A percentile compares a stretch with the other conserved stretches of the same genome.
Conservation (phyloP, 176 grass and related monocot genomes). For the Oropetium thomaeum region DNA sequence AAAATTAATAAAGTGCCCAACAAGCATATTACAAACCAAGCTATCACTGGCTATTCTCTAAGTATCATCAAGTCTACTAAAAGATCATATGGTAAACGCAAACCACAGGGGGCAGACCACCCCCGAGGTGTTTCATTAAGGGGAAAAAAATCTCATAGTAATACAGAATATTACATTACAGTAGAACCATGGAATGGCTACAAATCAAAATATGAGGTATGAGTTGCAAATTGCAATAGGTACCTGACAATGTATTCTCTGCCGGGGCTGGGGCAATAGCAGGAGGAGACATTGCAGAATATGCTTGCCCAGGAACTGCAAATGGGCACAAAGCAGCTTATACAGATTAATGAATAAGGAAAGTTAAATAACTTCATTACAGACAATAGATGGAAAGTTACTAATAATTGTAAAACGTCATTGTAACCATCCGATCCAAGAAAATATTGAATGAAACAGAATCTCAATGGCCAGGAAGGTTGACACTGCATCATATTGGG, state of each 20-base stretch:
- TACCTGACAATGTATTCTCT: slow-evolving; percentile 58
- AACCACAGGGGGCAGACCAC: no score
- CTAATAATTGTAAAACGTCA: background rate
- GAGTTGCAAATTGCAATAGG: background rate
- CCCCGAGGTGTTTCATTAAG: no score
- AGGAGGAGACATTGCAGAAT: slow-evolving; percentile 39
- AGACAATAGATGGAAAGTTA: background rate
- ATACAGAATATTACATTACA: background rate
- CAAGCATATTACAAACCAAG: slow-evolving; percentile 3
- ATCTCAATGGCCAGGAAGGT: background rate
- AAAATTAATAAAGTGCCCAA: slow-evolving; percentile 12
- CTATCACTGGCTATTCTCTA: background rate
- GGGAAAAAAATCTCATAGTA: no score
- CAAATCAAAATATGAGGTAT: background rate
- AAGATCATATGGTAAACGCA: no score
- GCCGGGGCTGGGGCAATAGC: slow-evolving; percentile 54
- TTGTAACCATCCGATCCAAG: no score
- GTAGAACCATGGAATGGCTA: background rate
- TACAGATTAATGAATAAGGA: slow-evolving; percentile 11
- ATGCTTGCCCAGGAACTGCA: slow-evolving; percentile 78
- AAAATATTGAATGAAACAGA: background rate
- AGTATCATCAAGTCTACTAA: background rate
- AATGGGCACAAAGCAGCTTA: slow-evolving; percentile 1
- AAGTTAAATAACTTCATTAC: background rate
- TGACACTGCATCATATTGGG: slow-evolving; percentile 1